A percentile compares a stretch with the other conserved stretches of the same genome.
Evolutionary conservation across 768 basidiomycete species (phyloP).

Genomic region (Tulasnella sp.): DNA sequence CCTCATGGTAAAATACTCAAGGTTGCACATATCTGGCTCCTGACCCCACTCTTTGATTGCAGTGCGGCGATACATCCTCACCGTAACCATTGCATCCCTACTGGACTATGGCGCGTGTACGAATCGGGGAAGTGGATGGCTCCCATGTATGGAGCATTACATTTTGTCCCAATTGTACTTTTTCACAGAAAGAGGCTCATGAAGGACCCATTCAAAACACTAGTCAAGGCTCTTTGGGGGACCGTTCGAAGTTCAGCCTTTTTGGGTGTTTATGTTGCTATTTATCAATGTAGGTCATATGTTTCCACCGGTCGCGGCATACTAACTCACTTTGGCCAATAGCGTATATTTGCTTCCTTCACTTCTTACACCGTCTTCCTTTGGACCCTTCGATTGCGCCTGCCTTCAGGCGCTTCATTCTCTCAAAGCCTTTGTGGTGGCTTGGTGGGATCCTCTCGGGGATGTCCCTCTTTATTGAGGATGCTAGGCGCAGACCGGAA

Average conservation of each 20-base stretch:
- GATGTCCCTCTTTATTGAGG: conserved; percentile 77
- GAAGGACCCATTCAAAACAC: conserved; percentile 56
- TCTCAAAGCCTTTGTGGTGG: conserved; percentile 66
- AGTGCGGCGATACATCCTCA: conserved; percentile 73
- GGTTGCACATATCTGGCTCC: background rate
- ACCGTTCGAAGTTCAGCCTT: conserved; percentile 81
- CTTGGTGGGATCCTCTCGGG: conserved; percentile 66
- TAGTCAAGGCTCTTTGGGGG: conserved; percentile 57
- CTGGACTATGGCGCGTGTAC: conserved; percentile 63
- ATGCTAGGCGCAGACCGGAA: conserved; percentile 78
- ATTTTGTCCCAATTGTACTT: conserved; percentile 77
- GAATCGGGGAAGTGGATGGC: conserved; percentile 78
- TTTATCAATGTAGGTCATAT: conserved; percentile 61
- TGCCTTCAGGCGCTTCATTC: conserved; percentile 42
- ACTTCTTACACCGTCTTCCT: background rate
- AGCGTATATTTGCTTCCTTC: conserved; percentile 24
- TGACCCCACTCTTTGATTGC: background rate
- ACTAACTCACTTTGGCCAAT: background rate
- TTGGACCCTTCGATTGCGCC: conserved; percentile 23
- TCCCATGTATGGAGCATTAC: conserved; percentile 71
- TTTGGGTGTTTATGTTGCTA: conserved; percentile 69
- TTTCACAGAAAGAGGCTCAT: conserved; percentile 66
- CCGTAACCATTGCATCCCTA: conserved; percentile 49
- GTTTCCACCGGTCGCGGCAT: background rate
- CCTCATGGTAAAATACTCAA: conserved; percentile 31